Base-by-base conservation (phyloP, 208 protist species). In the Phytomonas serpens region DNA sequence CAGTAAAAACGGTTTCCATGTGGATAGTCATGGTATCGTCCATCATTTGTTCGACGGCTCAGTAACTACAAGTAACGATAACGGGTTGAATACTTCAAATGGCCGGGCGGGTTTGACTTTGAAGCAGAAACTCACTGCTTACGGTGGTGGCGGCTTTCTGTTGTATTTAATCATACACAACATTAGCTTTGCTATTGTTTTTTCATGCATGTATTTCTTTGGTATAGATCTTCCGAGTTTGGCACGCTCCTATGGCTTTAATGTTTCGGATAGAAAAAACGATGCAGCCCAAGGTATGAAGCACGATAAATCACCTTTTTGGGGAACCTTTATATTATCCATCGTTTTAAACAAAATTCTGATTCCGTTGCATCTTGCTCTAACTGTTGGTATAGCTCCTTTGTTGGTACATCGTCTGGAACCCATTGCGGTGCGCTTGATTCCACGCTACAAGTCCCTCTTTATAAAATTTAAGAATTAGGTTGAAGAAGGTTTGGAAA, bases 331-430 rank as follows among this genome's bases (percentile, higher is more conserved):
- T 34, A 61, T 90, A 23, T 57, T 86, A 4, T 76, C 87, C 5
- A 79, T 95, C 67, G 51, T 93, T 5, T 71, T 95, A 14, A 95
- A 95, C 80, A 95, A 95, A 75, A 78, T 95, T 62, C 37, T 92
- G 9, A 86, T 89, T 1, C 90, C 90, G 38, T 29, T 85, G 37
- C 87, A 95, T 67, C 51, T 95, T 29, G 57, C 88, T 27, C 31
- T 89, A 23, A 90, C 90, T 5, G 47, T 95, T 23, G 75, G 80
- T 52, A 77, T 84, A 14, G 90, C 90, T 13, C 90, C 90, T 32
- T 57, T 83, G 37, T 34, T 94, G 10, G 84, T 89, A 27, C 84
- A 81, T 33, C 80, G 71, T 14, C 73, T 94, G n/a, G 78, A 92
- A 75, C 89, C 89, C 4, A 73, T 91, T n/a, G 86, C 89, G 3